phyloP scores from a whole-genome alignment of 2,329 filamentous ascomycete species.

The Penicillium psychrosexuale region DNA sequence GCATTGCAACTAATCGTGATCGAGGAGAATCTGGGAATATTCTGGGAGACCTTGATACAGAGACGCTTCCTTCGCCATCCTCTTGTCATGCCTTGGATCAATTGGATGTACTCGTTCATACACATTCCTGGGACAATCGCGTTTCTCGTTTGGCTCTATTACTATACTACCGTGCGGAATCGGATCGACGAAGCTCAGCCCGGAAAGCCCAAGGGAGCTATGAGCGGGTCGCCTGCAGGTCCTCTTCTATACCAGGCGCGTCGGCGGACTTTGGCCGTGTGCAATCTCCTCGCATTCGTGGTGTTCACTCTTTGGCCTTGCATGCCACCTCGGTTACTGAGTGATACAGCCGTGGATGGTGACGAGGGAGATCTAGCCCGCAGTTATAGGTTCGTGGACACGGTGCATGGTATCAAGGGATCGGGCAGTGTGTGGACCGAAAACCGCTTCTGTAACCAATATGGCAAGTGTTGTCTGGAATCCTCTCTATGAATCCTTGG shows the following conservation, averaged over 20 bases:
- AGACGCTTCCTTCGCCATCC: conserved; percentile 54
- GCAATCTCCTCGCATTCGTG: conserved; percentile 59
- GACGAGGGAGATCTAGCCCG: conserved; percentile 57
- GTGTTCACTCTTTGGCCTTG: conserved; percentile 60
- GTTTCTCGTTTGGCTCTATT: conserved; percentile 66
- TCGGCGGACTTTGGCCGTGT: conserved; percentile 56
- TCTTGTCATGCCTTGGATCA: conserved; percentile 63
- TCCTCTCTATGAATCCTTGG: neutral
- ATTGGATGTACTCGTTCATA: conserved; percentile 72
- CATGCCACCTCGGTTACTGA: conserved; percentile 59
- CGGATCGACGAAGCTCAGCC: conserved; percentile 42
- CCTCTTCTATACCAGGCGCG: conserved; percentile 55
- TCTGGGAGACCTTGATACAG: conserved; percentile 64
- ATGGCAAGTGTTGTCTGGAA: conserved; percentile 49
- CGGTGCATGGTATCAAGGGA: conserved; percentile 55
- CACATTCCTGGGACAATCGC: conserved; percentile 74
- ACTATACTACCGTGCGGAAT: conserved; percentile 64
- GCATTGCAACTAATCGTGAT: conserved; percentile 65
- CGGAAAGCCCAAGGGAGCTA: conserved; percentile 36
- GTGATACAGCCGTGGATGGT: conserved; percentile 54
- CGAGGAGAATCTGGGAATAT: conserved; percentile 64
- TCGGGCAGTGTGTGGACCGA: conserved; percentile 69
- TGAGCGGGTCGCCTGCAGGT: conserved; percentile 46
- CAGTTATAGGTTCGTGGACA: conserved; percentile 59
- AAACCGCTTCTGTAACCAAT: conserved; percentile 73